Evolutionary conservation across 306 rosid genomes (phyloP).

Genomic region (Cicer judaicum): DNA sequence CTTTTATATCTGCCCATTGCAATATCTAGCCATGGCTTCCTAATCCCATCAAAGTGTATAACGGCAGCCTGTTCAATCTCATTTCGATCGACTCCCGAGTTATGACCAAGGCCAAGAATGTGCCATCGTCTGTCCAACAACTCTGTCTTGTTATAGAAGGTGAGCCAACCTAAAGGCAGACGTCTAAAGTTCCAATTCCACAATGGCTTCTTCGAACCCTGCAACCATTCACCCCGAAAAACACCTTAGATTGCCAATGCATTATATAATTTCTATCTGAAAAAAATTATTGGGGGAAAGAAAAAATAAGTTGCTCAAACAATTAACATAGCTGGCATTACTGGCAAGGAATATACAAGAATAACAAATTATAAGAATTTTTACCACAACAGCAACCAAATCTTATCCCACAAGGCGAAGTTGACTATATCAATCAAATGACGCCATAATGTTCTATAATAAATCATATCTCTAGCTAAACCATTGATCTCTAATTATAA

Average conservation of each 20-base stretch:
- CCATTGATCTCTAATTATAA: too few species aligned
- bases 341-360: not conserved
- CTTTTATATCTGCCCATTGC: conserved; percentile 72
- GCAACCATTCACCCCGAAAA: conserved; percentile 38
- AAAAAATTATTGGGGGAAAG: not conserved
- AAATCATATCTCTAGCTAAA: too few species aligned
- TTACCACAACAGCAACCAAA: not conserved
- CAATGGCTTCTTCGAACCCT: conserved; percentile 41
- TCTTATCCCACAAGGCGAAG: too few species aligned
- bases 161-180: conserved; percentile 46
- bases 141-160: conserved; percentile 44
- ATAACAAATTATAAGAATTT: not conserved
- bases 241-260: not conserved
- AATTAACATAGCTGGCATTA: not conserved
- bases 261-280: conserved; percentile 12
- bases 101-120: conserved; percentile 46
- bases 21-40: conserved; percentile 60
- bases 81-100: conserved; percentile 37
- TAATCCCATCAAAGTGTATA: conserved; percentile 47
- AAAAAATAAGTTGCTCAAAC: not conserved
- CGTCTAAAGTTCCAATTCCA: conserved; percentile 33
- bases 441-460: too few species aligned
- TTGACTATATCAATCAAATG: too few species aligned
- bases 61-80: conserved; percentile 44
- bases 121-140: conserved; percentile 44